Conservation (phyloP, 2,329 filamentous ascomycete species). For the Esteya vermicola region DNA sequence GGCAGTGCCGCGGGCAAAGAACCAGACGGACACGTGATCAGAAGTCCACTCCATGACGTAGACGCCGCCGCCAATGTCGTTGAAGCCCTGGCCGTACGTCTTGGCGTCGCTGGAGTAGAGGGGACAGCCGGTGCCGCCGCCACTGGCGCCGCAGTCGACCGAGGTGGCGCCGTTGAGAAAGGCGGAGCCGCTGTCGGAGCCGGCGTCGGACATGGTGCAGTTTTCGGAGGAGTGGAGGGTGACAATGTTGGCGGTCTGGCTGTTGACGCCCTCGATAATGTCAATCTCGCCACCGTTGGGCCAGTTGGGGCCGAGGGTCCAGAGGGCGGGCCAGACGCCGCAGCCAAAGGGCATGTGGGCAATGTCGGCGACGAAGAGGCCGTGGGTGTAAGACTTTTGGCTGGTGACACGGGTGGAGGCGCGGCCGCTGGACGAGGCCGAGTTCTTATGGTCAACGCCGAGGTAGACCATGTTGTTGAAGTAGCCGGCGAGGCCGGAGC, state of each 20-base stretch:
- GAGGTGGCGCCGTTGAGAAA: constrained; percentile 27
- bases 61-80: constrained; percentile 52
- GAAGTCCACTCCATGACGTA: constrained; percentile 68
- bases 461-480: constrained; percentile 46
- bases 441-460: constrained; percentile 50
- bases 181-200: no score
- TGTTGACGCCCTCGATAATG: constrained; percentile 66
- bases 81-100: constrained; percentile 58
- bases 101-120: constrained; percentile 33
- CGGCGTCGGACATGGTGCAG: constrained; percentile 40
- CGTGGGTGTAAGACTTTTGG: constrained; percentile 50
- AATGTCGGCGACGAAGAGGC: constrained; percentile 60
- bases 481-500: constrained; percentile 42
- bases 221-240: constrained; percentile 52
- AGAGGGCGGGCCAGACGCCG: constrained; percentile 66
- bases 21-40: constrained; percentile 61
- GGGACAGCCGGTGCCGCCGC: constrained; percentile 43
- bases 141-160: constrained; percentile 9
- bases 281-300: constrained; percentile 62
- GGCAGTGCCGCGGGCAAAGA: constrained; percentile 49
- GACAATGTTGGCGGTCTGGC: constrained; percentile 41
- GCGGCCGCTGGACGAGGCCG: constrained; percentile 44
- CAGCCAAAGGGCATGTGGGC: constrained; percentile 65
- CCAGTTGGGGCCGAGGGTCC: constrained; percentile 55
- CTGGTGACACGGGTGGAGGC: constrained; percentile 56